Conservation (phyloP, 1,139 yeast species). For the Entelexis sorbosivorans region DNA sequence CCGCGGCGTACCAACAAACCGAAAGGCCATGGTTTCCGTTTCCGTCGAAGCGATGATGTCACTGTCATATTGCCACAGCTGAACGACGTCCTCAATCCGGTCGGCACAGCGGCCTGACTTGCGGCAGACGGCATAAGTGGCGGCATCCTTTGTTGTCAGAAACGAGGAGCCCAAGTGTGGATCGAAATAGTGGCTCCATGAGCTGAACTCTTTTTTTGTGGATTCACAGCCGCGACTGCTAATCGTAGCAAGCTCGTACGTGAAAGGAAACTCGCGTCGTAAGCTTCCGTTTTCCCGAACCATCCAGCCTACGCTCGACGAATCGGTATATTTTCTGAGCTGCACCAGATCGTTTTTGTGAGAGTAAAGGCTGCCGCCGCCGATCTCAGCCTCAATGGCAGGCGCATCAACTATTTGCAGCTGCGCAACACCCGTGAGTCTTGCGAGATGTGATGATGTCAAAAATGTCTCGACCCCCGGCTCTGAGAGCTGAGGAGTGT, state of each 20-base stretch:
- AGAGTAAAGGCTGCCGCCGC: not conserved
- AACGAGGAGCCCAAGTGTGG: not conserved
- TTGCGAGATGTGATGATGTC: not conserved
- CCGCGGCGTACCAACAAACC: not conserved
- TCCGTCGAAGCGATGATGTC: not conserved
- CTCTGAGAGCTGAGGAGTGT: not conserved
- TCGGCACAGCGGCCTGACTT: not conserved
- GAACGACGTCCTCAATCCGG: not conserved
- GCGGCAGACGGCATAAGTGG: not conserved
- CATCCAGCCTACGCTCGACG: not conserved
- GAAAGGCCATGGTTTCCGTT: not conserved
- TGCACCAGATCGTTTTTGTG: not conserved
- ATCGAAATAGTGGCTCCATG: conserved; percentile 1
- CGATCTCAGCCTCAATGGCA: not conserved
- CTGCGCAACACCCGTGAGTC: not conserved
- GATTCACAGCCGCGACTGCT: not conserved
- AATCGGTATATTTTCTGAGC: not conserved
- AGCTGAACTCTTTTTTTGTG: not conserved
- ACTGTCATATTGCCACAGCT: not conserved
- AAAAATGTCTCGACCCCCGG: not conserved
- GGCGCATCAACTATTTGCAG: not conserved
- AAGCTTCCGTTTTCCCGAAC: not conserved
- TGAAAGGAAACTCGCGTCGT: not conserved
- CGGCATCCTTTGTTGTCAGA: not conserved
- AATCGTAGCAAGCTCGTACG: not conserved